These are phyloP conservation scores for Epichloe sp. DNA, from an alignment of 2,329 filamentous ascomycete species.

Conservation along the genomic window DNA sequence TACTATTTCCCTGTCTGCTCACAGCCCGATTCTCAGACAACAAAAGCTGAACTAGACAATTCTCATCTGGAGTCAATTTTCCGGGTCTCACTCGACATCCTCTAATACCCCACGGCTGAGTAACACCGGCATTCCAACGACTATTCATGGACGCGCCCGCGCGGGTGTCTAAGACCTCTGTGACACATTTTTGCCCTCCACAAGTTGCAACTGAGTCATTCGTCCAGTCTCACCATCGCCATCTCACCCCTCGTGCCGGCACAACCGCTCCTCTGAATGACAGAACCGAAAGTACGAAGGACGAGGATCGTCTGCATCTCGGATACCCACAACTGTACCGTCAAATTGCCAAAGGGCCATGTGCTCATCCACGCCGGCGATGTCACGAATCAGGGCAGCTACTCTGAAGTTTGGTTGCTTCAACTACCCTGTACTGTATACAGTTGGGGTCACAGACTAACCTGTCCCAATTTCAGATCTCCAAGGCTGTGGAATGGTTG, in stretches of 20 bases:
- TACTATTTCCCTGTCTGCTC: too few species aligned
- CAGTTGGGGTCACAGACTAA: background rate
- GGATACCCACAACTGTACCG: constrained; percentile 58
- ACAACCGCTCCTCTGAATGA: constrained; percentile 3
- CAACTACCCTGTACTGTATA: background rate
- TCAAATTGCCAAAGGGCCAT: constrained; percentile 56
- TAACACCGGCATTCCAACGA: background rate
- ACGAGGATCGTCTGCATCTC: constrained; percentile 64
- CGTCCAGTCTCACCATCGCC: background rate
- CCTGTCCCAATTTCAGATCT: constrained; percentile 26
- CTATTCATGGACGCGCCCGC: background rate
- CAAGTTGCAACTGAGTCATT: background rate
- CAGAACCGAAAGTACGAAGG: constrained; percentile 18
- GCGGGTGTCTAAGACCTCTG: background rate
- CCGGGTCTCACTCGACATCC: too few species aligned
- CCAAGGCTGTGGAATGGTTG: constrained; percentile 52
- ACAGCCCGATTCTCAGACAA: too few species aligned
- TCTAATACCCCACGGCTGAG: background rate
- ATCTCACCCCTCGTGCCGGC: background rate
- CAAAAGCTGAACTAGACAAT: too few species aligned
- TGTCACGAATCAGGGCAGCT: constrained; percentile 58
- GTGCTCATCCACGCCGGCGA: constrained; percentile 67
- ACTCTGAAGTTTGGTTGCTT: constrained; percentile 29
- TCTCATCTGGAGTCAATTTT: too few species aligned
- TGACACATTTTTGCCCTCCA: background rate